Conservation (phyloP, 768 basidiomycete genomes). For the Agaricus sinodeliciosus region DNA sequence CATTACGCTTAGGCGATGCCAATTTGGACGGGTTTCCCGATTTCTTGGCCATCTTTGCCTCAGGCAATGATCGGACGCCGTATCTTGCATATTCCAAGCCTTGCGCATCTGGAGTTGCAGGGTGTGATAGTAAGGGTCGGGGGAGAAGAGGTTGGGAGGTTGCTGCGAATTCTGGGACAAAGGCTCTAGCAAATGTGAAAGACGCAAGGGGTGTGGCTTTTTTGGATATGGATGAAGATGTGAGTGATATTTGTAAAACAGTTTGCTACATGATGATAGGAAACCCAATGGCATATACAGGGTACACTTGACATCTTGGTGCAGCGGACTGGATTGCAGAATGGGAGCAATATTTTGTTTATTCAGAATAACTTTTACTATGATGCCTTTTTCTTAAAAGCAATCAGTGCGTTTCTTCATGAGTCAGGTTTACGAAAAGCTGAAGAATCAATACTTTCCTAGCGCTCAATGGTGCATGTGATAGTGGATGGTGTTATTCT, state of each 20-base stretch:
- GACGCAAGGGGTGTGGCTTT: conserved; percentile 80
- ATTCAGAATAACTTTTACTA: conserved; percentile 98
- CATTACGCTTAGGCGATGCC: conserved; percentile 80
- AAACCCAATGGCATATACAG: conserved; percentile 28
- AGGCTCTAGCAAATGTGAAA: conserved; percentile 54
- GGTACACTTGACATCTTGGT: conserved; percentile 89
- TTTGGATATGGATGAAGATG: conserved; percentile 94
- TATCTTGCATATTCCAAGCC: conserved; percentile 58
- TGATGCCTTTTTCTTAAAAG: conserved; percentile 98
- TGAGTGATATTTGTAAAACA: conserved; percentile 41
- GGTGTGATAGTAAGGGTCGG: conserved; percentile 44
- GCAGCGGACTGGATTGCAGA: conserved; percentile 69
- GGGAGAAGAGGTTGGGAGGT: conserved; percentile 61
- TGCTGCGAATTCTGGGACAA: conserved; percentile 44
- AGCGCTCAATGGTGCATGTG: conserved; percentile 94
- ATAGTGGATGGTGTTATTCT: conserved; percentile 69
- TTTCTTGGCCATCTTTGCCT: conserved; percentile 52
- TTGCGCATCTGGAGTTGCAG: conserved; percentile 46
- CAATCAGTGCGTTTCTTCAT: conserved; percentile 60
- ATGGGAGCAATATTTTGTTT: conserved; percentile 60
- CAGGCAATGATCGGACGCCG: conserved; percentile 42
- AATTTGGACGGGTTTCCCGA: conserved; percentile 96
- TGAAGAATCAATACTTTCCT: background rate
- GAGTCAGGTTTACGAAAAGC: background rate
- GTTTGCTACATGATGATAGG: background rate